Evolutionary conservation across 2,329 filamentous ascomycete genomes (phyloP).

Genomic region (Boeremia exigua): DNA sequence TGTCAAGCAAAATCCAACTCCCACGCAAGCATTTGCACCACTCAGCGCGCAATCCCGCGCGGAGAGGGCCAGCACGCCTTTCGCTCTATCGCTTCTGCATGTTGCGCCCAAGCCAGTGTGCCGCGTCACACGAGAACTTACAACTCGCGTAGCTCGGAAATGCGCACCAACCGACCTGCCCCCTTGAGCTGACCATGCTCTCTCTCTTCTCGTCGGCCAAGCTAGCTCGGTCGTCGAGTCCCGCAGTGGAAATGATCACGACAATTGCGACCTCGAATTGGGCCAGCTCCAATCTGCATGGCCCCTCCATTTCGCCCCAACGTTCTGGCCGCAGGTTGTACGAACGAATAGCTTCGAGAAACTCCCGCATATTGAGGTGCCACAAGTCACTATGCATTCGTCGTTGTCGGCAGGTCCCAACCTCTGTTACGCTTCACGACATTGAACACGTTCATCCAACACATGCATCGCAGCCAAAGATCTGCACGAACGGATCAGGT

Average conservation of each 20-base stretch:
- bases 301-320: conserved; percentile 23
- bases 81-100: conserved; percentile 41
- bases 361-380: conserved; percentile 26
- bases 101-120: conserved; percentile 35
- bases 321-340: conserved; percentile 28
- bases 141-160: conserved; percentile 33
- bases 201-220: conserved; percentile 30
- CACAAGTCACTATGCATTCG: conserved; percentile 33
- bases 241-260: conserved; percentile 44
- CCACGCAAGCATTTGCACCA: conserved; percentile 36
- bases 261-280: conserved; percentile 31
- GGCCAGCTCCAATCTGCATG: conserved; percentile 29
- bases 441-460: conserved; percentile 17
- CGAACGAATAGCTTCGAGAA: conserved; percentile 30
- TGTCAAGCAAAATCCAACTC: conserved; percentile 44
- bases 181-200: conserved; percentile 33
- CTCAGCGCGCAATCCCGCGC: conserved; percentile 37
- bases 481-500: conserved; percentile 41
- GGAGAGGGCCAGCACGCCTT: conserved; percentile 28
- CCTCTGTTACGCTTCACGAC: conserved; percentile 22
- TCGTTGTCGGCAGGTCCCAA: conserved; percentile 27
- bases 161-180: conserved; percentile 42
- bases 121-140: conserved; percentile 37
- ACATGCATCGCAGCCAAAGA: conserved; percentile 40
- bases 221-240: conserved; percentile 30